phyloP scores from a whole-genome alignment of 1,284 basidiomycete species.

The Coniferiporia weirii region DNA sequence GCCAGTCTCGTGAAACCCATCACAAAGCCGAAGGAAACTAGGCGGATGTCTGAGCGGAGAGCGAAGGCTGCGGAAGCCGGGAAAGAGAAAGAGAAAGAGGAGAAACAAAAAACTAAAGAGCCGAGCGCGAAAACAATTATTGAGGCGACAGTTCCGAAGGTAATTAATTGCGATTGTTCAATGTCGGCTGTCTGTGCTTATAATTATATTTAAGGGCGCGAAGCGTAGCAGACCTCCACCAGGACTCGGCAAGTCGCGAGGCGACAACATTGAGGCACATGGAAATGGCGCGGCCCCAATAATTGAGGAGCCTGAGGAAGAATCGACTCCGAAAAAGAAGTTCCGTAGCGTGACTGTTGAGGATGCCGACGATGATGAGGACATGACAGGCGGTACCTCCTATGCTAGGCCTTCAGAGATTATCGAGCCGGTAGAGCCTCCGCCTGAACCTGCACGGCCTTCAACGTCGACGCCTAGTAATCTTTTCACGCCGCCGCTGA shows the following conservation, averaged over 20 bases:
- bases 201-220: conserved; percentile 43
- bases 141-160: conserved; percentile 68
- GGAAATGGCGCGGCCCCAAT: conserved; percentile 30
- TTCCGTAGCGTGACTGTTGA: conserved; percentile 25
- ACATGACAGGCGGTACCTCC: conserved; percentile 17
- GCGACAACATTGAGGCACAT: conserved; percentile 13
- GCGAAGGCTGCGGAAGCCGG: conserved; percentile 23
- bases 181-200: not conserved
- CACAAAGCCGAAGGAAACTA: conserved; percentile 34
- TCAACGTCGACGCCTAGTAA: conserved; percentile 19
- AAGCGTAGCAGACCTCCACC: conserved; percentile 64
- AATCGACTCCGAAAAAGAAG: conserved; percentile 7
- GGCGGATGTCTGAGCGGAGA: conserved; percentile 24
- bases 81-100: conserved; percentile 29
- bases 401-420: conserved; percentile 33
- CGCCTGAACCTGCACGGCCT: conserved; percentile 7
- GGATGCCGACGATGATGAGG: conserved; percentile 30
- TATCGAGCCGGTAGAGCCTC: conserved; percentile 35
- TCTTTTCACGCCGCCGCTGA: conserved; percentile 12
- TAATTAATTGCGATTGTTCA: conserved; percentile 26
- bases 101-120: conserved; percentile 26
- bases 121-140: conserved; percentile 59
- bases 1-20: conserved; percentile 50
- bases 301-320: conserved; percentile 31
- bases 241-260: conserved; percentile 27